Evolutionary conservation across 2,329 filamentous ascomycete species (phyloP), one percentile per base, ranked within the genome.

Genomic region (Colletotrichum simmondsii): DNA sequence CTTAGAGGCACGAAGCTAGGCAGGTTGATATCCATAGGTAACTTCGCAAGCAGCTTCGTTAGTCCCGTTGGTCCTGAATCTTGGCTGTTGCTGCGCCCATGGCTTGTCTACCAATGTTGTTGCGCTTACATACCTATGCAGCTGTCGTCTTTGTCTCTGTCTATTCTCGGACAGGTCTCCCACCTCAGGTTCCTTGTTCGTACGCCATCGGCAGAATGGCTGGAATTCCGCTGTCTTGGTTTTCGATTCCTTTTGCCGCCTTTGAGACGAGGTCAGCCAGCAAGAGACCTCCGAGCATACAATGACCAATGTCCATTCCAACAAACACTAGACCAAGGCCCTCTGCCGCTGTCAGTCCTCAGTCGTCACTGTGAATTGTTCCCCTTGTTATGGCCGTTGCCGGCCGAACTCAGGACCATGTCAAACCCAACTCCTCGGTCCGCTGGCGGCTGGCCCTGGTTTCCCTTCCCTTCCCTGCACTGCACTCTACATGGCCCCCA

Each of bases 341-440:
- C 8, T 19, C n/a, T 57, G 12, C 49, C 63, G n/a, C 46, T 30
- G 26, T 57, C 64, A 26, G 11, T 26, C 32, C 32, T 19, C 32
- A 12, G 57, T 19, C 30, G 57, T 19, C 30, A 64, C 61, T n/a
- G 32, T 64, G 30, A n/a, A 71, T 68, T 71, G 68, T 71, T 28
- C 68, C 42, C 54, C 62, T 70, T 71, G 62, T 71, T 30, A 19
- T 46, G 58, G 6, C 59, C 32, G 66, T 46, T 19, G 42, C 62
- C 32, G 14, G 68, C 56, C 8, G 26, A 62, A n/a, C 14, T 35
- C 54, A n/a, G 49, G 57, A 42, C 57, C 57, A 52, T 61, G 57
- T 22, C 68, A 42, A 70, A 63, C 32, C 69, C 65, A 68, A 58
- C 65, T 65, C 65, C 53, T 69, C 59, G 70, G 65, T 56, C 65